These are phyloP conservation scores for Eucalyptus microcorys DNA, from an alignment of 345 rosid genomes.

Conservation along the genomic window DNA sequence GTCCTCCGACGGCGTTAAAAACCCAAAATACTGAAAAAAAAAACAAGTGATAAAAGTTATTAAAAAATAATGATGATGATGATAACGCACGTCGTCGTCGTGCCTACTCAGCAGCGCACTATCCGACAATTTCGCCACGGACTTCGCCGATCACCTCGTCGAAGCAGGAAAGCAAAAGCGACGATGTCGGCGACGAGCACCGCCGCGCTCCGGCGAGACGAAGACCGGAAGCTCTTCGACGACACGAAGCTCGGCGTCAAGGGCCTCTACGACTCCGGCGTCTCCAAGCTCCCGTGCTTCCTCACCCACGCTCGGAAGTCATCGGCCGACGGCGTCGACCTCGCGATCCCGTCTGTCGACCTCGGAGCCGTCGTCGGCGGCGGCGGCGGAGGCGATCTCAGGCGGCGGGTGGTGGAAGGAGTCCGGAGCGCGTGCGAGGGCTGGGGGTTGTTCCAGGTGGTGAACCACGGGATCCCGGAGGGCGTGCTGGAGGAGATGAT, in stretches of 20 bases:
- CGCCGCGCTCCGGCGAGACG: neutral
- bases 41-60: no score
- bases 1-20: no score
- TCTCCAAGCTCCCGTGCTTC: neutral
- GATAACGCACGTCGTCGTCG: no score
- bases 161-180: neutral
- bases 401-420: neutral
- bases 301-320: neutral
- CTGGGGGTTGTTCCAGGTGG: neutral
- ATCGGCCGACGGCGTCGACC: neutral
- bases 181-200: neutral
- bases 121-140: neutral
- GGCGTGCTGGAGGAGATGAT: neutral
- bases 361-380: neutral
- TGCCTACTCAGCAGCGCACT: neutral
- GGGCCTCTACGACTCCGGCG: neutral
- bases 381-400: neutral
- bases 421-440: neutral
- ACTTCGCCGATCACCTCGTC: neutral
- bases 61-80: no score
- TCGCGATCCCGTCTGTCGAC: neutral
- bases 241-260: neutral
- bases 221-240: neutral
- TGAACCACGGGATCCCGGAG: neutral
- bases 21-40: neutral